Evolutionary conservation across 495 filamentous ascomycete genomes (phyloP), one percentile per base, ranked within the genome.

Genomic region (Penicillium ucsense): DNA sequence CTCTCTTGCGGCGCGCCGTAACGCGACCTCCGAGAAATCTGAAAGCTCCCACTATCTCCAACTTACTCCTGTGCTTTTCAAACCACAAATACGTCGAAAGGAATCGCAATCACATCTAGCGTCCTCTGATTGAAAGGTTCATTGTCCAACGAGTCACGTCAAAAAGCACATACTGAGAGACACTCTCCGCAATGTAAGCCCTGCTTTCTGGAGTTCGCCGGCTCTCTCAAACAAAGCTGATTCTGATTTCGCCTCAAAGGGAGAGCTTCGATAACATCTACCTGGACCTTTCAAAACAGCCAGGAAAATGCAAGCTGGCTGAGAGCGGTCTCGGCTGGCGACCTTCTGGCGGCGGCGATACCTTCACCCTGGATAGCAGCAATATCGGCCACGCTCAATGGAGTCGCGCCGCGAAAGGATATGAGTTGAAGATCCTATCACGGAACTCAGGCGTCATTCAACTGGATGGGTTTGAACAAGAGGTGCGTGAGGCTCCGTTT

Each of bases 181-280:
- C 54, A 56, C 56, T 47, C 65, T 71, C 67, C 68, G 65, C 52
- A 46, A 73, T 73, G 70, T 73, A 55, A 61, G 66, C 20, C 20
- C 20, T 20, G 20, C 50, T 48, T 31, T 43, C 45, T 40, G 28
- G 9, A 20, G 20, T 20, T 20, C 20, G 12, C 36, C 8, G 35
- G 41, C 12, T n/a, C 38, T 43, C 38, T 36, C 32, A 45, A 35
- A 36, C 41, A 28, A 50, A 31, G 47, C 66, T 72, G 45, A 72
- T 47, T 11, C 39, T 44, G 43, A 20, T 20, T 42, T 10, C 3
- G 12, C 29, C 39, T 3, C 48, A 30, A 40, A 85, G 79, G 81
- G 92, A 98, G 79, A 88, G 80, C 62, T 99, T 99, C 61, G 89
- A 97, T 59, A 87, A 86, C 61, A 95, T 96, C 70, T 86, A 92